Conservation (phyloP, 2,329 filamentous ascomycete species). For the Trichoderma semiorbis region DNA sequence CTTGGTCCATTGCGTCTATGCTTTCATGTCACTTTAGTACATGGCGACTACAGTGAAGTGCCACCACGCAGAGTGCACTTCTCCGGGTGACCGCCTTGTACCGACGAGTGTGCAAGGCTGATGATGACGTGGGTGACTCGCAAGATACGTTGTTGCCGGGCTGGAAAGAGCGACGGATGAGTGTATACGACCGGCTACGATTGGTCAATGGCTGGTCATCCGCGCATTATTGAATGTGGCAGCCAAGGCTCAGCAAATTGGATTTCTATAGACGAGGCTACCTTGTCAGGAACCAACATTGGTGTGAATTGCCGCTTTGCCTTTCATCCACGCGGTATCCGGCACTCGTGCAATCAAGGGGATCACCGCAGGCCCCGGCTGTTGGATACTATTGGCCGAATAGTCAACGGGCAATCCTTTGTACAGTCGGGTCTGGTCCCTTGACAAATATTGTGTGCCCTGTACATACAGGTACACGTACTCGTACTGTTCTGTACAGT, state of each 20-base stretch:
- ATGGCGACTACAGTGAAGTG: not conserved
- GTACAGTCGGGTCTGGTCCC: not conserved
- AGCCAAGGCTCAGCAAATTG: not conserved
- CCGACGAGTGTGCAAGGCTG: not conserved
- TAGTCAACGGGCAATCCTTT: not conserved
- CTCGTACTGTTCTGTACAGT: not conserved
- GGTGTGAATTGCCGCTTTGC: not conserved
- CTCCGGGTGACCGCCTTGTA: slow-evolving; percentile 4
- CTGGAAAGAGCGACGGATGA: not conserved
- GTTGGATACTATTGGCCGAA: not conserved
- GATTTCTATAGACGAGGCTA: not conserved
- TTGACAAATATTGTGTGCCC: not conserved
- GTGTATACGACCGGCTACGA: not conserved
- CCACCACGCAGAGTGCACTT: not conserved
- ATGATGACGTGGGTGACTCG: slow-evolving; percentile 10
- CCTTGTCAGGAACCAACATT: not conserved
- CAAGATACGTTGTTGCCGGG: not conserved
- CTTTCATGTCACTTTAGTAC: not conserved
- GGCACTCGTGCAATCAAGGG: not conserved
- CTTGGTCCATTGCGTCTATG: not conserved
- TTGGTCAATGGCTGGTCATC: not conserved
- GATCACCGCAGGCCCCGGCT: not conserved
- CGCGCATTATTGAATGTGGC: not conserved
- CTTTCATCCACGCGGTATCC: not conserved
- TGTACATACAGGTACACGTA: not conserved